These are phyloP conservation scores for Nowakowskiella sp. DNA, from an alignment of 192 early-diverging fungal genomes.

Conservation along the genomic window DNA sequence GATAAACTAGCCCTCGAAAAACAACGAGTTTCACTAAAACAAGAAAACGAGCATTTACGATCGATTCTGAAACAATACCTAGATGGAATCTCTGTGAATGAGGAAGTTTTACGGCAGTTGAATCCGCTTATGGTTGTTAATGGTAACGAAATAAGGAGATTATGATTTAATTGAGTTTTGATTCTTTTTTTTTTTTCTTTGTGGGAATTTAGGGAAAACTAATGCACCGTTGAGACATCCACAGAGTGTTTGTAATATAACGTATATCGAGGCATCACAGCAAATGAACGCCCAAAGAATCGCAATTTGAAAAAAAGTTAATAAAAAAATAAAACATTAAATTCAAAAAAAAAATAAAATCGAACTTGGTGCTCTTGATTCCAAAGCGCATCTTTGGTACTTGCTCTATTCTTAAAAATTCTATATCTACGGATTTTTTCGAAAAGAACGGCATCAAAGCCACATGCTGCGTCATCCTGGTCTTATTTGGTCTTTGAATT, in stretches of 20 bases:
- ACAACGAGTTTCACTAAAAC: slow-evolving; percentile 30
- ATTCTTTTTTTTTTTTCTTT: neutral
- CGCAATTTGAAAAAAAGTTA: too few species aligned
- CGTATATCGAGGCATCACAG: slow-evolving; percentile 43
- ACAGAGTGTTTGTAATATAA: slow-evolving; percentile 31
- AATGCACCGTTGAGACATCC: slow-evolving; percentile 37
- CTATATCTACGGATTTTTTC: too few species aligned
- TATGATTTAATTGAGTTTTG: neutral
- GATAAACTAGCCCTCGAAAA: slow-evolving; percentile 42
- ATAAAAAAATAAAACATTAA: too few species aligned
- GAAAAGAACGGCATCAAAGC: too few species aligned
- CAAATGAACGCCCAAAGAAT: neutral
- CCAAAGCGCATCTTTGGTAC: too few species aligned
- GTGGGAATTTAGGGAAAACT: slow-evolving; percentile 23
- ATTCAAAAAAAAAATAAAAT: too few species aligned
- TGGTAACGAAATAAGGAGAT: slow-evolving; percentile 16
- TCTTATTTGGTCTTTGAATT: too few species aligned
- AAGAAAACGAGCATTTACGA: slow-evolving; percentile 45
- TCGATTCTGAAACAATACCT: slow-evolving; percentile 51
- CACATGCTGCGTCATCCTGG: too few species aligned
- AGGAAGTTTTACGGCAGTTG: slow-evolving; percentile 35
- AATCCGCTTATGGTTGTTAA: slow-evolving; percentile 57
- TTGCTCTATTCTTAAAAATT: too few species aligned
- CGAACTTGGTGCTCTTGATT: too few species aligned
- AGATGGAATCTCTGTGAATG: slow-evolving; percentile 50